A percentile compares a stretch with the other conserved stretches of the same genome.
phyloP scores from a whole-genome alignment of 2,329 filamentous ascomycete species.

The Penicillium sp. region DNA sequence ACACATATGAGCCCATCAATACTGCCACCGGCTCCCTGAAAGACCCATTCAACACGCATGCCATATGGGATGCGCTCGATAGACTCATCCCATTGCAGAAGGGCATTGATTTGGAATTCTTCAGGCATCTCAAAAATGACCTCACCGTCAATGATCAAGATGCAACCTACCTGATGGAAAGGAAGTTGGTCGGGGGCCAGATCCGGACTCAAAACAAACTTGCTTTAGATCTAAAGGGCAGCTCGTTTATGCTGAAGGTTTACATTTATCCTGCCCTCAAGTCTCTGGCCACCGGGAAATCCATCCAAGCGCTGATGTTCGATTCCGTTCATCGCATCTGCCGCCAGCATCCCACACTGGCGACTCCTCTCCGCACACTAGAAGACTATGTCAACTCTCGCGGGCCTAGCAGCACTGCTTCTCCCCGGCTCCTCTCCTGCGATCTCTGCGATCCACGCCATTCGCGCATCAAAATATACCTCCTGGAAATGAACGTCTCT shows the following conservation, averaged over 20 bases:
- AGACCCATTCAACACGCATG: constrained; percentile 16
- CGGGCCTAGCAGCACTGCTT: background rate
- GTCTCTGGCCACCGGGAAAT: constrained; percentile 10
- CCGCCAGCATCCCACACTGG: background rate
- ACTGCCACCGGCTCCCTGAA: constrained; percentile 7
- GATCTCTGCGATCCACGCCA: constrained; percentile 15
- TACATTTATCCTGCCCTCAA: constrained; percentile 19
- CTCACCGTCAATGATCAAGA: constrained; percentile 11
- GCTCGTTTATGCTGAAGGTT: constrained; percentile 9
- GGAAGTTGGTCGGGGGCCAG: background rate
- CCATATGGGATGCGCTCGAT: constrained; percentile 8
- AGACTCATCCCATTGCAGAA: background rate
- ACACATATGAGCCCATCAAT: constrained; percentile 16
- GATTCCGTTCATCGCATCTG: constrained; percentile 5
- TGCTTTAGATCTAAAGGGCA: constrained; percentile 12
- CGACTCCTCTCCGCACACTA: background rate
- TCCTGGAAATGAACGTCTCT: constrained; percentile 12
- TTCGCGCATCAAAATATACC: constrained; percentile 17
- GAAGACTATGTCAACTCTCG: background rate
- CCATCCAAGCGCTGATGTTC: constrained; percentile 14
- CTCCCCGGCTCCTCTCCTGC: constrained; percentile 11
- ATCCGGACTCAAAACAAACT: background rate
- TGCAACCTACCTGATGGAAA: background rate
- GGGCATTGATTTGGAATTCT: constrained; percentile 7
- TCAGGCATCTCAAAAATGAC: constrained; percentile 10